These are phyloP conservation scores for Clarireedia paspali DNA, from an alignment of 2,329 filamentous ascomycete genomes.

Conservation along the genomic window DNA sequence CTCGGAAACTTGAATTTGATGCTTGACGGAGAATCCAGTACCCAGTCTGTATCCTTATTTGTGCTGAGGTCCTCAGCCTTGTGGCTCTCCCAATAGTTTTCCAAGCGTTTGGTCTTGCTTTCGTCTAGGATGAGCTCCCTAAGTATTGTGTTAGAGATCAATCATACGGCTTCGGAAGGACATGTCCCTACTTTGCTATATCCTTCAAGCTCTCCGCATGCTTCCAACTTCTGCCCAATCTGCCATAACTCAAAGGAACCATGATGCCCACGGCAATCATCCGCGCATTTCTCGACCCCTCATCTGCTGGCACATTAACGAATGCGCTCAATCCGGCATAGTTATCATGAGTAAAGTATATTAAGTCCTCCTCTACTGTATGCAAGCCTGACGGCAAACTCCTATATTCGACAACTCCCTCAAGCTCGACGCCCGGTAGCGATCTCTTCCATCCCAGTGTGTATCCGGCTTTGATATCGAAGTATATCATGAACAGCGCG, in stretches of 20 bases:
- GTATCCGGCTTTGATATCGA: conserved; percentile 87
- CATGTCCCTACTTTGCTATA: conserved; percentile 54
- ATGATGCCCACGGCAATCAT: conserved; percentile 90
- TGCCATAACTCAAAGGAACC: conserved; percentile 76
- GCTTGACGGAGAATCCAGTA: conserved; percentile 31
- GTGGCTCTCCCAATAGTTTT: conserved; percentile 72
- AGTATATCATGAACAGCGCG: conserved; percentile 81
- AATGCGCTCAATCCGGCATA: conserved; percentile 91
- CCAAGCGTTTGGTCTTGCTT: conserved; percentile 54
- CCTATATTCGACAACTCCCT: conserved; percentile 91
- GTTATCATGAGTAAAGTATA: conserved; percentile 83
- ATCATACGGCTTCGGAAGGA: no score
- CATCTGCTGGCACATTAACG: conserved; percentile 71
- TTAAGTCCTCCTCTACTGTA: conserved; percentile 77
- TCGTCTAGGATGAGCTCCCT: conserved; percentile 58
- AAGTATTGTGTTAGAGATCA: conserved; percentile 18
- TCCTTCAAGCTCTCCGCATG: conserved; percentile 71
- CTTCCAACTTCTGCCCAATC: conserved; percentile 81
- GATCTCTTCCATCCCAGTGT: conserved; percentile 85
- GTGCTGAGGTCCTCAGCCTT: conserved; percentile 29
- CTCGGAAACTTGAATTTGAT: conserved; percentile 37
- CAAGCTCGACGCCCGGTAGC: conserved; percentile 61
- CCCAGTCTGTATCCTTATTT: conserved; percentile 21
- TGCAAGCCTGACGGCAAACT: conserved; percentile 90
- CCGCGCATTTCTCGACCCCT: conserved; percentile 74